Conservation (phyloP, 2,329 filamentous ascomycete genomes). For the Metarhizium guizhouense region DNA sequence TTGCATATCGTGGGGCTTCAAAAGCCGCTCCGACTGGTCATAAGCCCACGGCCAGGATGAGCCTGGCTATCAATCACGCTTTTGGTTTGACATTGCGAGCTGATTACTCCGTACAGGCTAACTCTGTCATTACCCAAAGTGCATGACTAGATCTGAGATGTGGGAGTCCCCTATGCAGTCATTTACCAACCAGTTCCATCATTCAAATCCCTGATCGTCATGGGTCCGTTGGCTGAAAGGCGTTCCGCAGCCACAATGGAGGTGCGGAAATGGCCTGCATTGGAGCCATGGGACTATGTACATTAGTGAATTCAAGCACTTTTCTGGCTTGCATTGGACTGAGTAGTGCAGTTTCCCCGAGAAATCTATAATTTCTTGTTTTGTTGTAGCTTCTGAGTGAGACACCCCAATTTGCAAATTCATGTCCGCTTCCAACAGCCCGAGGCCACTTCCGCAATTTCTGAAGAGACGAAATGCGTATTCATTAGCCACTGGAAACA, state of each 20-base stretch:
- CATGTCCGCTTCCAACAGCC: no score
- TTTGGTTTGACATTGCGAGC: no score
- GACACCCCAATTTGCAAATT: background rate
- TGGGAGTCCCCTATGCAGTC: no score
- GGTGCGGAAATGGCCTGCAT: background rate
- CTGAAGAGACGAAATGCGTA: no score
- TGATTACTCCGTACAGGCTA: no score
- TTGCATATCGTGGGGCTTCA: background rate
- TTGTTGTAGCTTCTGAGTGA: background rate
- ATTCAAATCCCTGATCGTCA: no score
- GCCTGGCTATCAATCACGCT: background rate
- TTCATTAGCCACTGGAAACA: no score
- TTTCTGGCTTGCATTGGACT: background rate
- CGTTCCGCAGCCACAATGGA: background rate
- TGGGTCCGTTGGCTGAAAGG: background rate
- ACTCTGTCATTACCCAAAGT: no score
- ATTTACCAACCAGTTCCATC: no score
- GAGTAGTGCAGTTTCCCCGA: constrained; percentile 19
- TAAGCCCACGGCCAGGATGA: background rate
- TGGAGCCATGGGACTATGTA: background rate
- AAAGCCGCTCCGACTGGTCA: background rate
- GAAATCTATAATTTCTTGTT: constrained; percentile 24
- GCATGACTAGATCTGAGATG: no score
- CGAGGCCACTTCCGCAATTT: no score
- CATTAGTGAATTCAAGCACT: background rate